Percentiles rank a stretch among this genome's conserved stretches.
These are phyloP conservation scores for Violaceomyces palustris DNA, from an alignment of 1,284 basidiomycete genomes.

Conservation along the genomic window DNA sequence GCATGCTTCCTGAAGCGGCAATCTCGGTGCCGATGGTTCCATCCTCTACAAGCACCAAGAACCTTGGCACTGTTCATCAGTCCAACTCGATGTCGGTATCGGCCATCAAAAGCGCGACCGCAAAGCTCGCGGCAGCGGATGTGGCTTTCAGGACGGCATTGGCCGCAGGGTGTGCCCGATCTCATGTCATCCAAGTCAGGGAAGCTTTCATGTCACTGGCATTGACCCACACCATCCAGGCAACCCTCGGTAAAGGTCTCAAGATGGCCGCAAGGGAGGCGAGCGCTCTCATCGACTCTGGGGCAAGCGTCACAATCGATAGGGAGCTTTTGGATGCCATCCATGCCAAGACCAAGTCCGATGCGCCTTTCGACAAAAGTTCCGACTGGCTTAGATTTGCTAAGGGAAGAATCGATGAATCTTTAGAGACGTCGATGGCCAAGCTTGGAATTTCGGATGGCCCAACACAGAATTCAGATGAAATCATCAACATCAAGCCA, in stretches of 20 bases:
- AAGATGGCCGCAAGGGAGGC: conserved; percentile 23
- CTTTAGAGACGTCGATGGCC: too few species aligned
- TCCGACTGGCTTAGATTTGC: conserved; percentile 13
- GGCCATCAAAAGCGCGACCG: conserved; percentile 19
- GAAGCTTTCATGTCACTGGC: conserved; percentile 28
- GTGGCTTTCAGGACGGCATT: conserved; percentile 26
- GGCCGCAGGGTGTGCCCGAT: conserved; percentile 9
- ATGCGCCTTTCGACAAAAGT: conserved; percentile 1
- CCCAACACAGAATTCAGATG: too few species aligned
- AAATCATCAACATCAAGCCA: too few species aligned
- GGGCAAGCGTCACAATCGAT: conserved; percentile 22
- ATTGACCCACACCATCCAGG: conserved; percentile 24
- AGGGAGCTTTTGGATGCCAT: conserved; percentile 31
- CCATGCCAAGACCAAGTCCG: conserved; percentile 11
- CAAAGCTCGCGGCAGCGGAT: conserved; percentile 18
- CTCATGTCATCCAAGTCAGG: conserved; percentile 19
- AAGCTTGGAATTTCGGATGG: too few species aligned
- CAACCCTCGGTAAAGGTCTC: conserved; percentile 22
- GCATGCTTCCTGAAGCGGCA: conserved; percentile 43
- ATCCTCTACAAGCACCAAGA: conserved; percentile 16
- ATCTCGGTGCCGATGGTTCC: conserved; percentile 39
- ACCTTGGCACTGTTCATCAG: too few species aligned
- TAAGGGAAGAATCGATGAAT: too few species aligned
- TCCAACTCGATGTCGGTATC: conserved; percentile 13
- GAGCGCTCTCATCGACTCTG: conserved; percentile 21